Percentiles rank a stretch among this genome's conserved stretches.
Conservation (phyloP, 768 basidiomycete species). For the Russula compacta region DNA sequence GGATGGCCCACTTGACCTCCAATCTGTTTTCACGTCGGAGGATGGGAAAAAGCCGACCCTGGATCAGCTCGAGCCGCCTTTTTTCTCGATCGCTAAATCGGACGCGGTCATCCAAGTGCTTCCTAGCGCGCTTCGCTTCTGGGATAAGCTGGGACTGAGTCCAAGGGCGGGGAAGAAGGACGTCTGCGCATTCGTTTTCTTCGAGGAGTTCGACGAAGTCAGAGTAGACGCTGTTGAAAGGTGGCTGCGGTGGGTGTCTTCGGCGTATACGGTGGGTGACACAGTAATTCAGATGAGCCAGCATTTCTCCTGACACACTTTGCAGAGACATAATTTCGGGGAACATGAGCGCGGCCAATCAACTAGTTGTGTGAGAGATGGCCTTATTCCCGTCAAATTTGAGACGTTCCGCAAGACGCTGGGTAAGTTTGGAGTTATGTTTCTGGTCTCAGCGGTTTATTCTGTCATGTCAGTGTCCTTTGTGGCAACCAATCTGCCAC, state of each 20-base stretch:
- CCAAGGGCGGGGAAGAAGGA: conserved; percentile 68
- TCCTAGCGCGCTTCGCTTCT: conserved; percentile 68
- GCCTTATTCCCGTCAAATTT: conserved; percentile 53
- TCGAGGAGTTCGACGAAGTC: conserved; percentile 50
- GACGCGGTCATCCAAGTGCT: conserved; percentile 60
- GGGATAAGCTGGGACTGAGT: conserved; percentile 73
- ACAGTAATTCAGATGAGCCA: neutral
- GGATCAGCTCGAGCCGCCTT: conserved; percentile 40
- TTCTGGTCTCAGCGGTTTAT: neutral
- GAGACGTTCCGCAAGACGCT: conserved; percentile 66
- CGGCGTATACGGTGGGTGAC: conserved; percentile 48
- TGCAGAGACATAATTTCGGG: conserved; percentile 55
- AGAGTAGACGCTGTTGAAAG: conserved; percentile 38
- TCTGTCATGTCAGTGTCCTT: conserved; percentile 37
- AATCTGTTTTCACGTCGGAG: conserved; percentile 31
- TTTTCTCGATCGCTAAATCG: conserved; percentile 57
- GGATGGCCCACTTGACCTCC: conserved; percentile 36
- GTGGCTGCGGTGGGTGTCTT: conserved; percentile 51
- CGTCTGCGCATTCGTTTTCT: conserved; percentile 56
- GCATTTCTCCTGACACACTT: conserved; percentile 7
- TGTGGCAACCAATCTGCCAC: conserved; percentile 32
- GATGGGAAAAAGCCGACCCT: conserved; percentile 15
- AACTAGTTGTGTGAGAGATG: conserved; percentile 38
- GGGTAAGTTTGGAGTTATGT: conserved; percentile 29
- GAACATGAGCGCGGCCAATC: conserved; percentile 44